Conservation (phyloP, 139 green algal genomes). For the Chlorella sp. region DNA sequence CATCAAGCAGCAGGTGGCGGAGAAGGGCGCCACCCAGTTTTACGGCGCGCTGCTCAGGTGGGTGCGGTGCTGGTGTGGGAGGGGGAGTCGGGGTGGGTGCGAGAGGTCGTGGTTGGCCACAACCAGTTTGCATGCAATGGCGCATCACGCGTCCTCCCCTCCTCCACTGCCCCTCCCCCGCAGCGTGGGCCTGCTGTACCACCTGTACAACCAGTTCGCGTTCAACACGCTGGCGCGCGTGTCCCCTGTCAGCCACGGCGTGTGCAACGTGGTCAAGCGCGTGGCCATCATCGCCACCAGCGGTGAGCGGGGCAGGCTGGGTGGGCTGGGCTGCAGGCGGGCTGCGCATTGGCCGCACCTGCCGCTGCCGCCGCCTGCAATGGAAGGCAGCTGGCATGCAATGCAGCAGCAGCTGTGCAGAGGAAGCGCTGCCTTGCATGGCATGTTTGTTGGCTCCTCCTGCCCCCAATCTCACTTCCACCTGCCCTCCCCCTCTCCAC, state of each 20-base stretch:
- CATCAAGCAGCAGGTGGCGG: constrained; percentile 40
- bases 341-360: neutral
- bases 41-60: constrained; percentile 75
- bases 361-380: no score
- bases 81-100: no score
- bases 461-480: neutral
- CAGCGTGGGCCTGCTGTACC: constrained; percentile 96
- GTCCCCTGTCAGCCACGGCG: constrained; percentile 94
- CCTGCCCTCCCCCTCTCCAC: neutral
- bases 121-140: no score
- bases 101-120: no score
- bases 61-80: neutral
- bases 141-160: no score
- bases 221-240: constrained; percentile 98
- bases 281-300: constrained; percentile 97
- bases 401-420: no score
- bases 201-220: constrained; percentile 99
- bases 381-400: no score
- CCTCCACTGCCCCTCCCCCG: neutral
- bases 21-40: constrained; percentile 72
- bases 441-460: no score
- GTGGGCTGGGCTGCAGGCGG: neutral
- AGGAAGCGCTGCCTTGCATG: no score
- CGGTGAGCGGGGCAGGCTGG: neutral
- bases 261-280: constrained; percentile 99